Conservation (phyloP, 176 grass and related monocot species). For the Panicum miliaceum region DNA sequence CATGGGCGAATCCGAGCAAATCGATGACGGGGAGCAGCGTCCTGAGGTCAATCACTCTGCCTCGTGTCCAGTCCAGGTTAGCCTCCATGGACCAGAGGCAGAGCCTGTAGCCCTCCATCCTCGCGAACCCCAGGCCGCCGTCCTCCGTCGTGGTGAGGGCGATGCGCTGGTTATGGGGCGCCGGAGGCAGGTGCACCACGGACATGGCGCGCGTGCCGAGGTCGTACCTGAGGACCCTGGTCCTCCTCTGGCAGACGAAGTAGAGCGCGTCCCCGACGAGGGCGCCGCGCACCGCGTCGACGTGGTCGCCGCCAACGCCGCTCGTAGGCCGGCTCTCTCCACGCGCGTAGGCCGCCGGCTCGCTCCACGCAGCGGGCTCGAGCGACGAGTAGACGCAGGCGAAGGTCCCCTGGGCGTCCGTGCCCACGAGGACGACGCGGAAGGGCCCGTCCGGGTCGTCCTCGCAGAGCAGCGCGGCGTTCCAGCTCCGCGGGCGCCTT, state of each 20-base stretch:
- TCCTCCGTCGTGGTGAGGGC: background rate
- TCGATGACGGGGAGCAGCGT: background rate
- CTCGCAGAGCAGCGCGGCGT: slow-evolving; percentile 1
- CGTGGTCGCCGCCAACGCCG: too few species aligned
- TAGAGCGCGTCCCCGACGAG: background rate
- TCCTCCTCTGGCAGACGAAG: background rate
- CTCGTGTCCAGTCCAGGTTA: background rate
- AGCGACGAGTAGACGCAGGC: background rate
- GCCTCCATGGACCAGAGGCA: background rate
- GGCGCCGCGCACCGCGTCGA: background rate
- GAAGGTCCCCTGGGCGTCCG: background rate
- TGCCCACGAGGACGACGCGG: background rate
- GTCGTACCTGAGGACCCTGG: background rate
- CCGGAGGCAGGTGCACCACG: background rate
- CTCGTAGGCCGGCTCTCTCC: too few species aligned
- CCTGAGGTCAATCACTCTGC: background rate
- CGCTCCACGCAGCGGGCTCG: background rate
- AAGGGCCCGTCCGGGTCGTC: background rate
- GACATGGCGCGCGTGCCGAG: background rate
- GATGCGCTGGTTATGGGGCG: background rate
- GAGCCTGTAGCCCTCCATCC: background rate
- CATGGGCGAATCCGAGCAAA: background rate
- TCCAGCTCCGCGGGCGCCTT: background rate
- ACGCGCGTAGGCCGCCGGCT: background rate
- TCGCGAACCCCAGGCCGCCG: background rate